Conservation (phyloP, 331 rosid species). For the Rhamnella rubrinervis region DNA sequence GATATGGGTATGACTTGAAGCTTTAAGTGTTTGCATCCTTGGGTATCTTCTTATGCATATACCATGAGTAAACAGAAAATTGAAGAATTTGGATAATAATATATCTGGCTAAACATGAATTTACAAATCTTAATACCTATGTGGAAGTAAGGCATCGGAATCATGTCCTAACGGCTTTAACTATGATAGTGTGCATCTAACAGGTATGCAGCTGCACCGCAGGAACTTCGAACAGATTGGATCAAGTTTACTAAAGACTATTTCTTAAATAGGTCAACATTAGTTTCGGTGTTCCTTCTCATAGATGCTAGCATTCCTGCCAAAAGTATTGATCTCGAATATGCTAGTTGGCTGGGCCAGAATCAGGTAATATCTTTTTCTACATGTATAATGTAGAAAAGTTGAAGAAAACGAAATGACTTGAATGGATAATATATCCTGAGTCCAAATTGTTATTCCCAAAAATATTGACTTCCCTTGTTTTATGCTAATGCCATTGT, state of each 20-base stretch:
- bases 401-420: background rate
- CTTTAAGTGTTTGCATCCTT: background rate
- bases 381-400: background rate
- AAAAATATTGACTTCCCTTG: no score
- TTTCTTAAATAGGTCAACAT: slow-evolving; percentile 71
- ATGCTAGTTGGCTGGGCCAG: slow-evolving; percentile 95
- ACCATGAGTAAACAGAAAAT: no score
- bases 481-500: no score
- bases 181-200: slow-evolving; percentile 12
- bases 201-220: slow-evolving; percentile 98
- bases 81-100: no score
- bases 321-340: slow-evolving; percentile 79
- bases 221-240: slow-evolving; percentile 86
- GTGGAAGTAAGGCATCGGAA: no score
- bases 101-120: no score
- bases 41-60: background rate
- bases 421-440: background rate
- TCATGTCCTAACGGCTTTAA: no score
- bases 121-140: no score
- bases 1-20: slow-evolving; percentile 74
- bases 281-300: slow-evolving; percentile 94
- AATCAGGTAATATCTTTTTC: slow-evolving; percentile 62
- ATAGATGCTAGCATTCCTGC: slow-evolving; percentile 98
- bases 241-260: slow-evolving; percentile 83
- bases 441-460: background rate